Evolutionary conservation across 176 grass and related monocot genomes (phyloP), one percentile per base, ranked within the genome.

Genomic region (Eragrostis nindensis): DNA sequence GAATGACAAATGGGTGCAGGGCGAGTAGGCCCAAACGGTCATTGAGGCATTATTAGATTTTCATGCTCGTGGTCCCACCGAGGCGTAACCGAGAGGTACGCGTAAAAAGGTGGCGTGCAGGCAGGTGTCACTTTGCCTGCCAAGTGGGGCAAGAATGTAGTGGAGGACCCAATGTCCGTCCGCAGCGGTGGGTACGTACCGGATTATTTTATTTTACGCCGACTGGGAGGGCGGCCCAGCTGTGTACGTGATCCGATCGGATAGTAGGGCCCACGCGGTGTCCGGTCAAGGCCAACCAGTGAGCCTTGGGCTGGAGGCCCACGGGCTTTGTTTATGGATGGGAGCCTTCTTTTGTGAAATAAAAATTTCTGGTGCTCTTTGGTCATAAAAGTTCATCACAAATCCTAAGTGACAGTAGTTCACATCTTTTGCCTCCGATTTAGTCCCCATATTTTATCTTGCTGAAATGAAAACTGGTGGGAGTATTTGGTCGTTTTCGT

Each of bases 11-110:
- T 36, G 32, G 32, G 32, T 36, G 32, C 32, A 36, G n/a, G n/a
- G 4, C 32, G 32, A 4, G 32, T 36, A 36, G 32, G 67, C 22
- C 57, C 0, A 0, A 0, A 0, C 0, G n/a, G 70, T 66, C 70
- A 40, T 57, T 0, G 26, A 39, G 0, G 22, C 9, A 11, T 49
- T 21, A 3, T 4, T n/a, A n/a, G n/a, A 24, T 5, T 10, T 0
- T 36, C 1, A 2, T 24, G 3, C n/a, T n/a, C 26, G 50, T 29
- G 45, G 7, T 9, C 32, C 32, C 4, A 36, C 32, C 32, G 32
- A n/a, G 19, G 26, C 21, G 13, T 26, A 30, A n/a, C n/a, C n/a
- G n/a, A n/a, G n/a, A 42, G 22, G 21, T 8, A 2, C 48, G 48
- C 21, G 18, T 0, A 16, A 21, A 30, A 29, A 55, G 27, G 25